These are phyloP conservation scores for Penicillium sp. DNA, from an alignment of 2,329 filamentous ascomycete species.

Conservation along the genomic window DNA sequence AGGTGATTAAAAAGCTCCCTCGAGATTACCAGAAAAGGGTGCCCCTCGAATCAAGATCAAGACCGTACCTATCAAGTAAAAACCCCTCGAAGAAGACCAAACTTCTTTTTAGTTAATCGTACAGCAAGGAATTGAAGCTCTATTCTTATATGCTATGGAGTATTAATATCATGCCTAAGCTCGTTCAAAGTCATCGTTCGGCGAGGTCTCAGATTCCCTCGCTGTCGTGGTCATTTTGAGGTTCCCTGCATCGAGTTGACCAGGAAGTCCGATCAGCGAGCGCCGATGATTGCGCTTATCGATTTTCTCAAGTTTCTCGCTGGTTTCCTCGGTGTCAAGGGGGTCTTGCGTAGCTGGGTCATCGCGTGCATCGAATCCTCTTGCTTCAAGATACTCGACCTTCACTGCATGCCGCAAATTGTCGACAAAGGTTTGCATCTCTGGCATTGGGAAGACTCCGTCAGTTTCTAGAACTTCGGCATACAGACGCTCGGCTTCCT, in stretches of 20 bases:
- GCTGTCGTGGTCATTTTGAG: slow-evolving; percentile 37
- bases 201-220: slow-evolving; percentile 33
- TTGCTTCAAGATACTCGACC: slow-evolving; percentile 44
- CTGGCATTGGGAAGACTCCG: slow-evolving; percentile 47
- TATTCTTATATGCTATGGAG: slow-evolving; percentile 23
- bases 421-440: slow-evolving; percentile 51
- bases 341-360: slow-evolving; percentile 30
- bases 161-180: slow-evolving; percentile 26
- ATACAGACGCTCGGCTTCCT: slow-evolving; percentile 62
- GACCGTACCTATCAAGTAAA: background rate
- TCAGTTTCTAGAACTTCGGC: slow-evolving; percentile 41
- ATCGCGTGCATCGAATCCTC: slow-evolving; percentile 34
- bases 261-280: slow-evolving; percentile 53
- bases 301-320: slow-evolving; percentile 58
- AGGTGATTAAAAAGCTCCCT: too few species aligned
- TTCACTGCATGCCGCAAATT: slow-evolving; percentile 44
- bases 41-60: too few species aligned
- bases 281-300: slow-evolving; percentile 54
- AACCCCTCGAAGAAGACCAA: background rate
- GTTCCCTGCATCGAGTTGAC: slow-evolving; percentile 54
- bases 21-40: too few species aligned
- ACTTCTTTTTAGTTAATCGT: background rate
- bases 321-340: slow-evolving; percentile 42
- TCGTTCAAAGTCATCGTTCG: slow-evolving; percentile 51
- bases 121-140: slow-evolving; percentile 3